Conservation (phyloP, 495 filamentous ascomycete genomes). For the Talaromyces stipitatus region DNA sequence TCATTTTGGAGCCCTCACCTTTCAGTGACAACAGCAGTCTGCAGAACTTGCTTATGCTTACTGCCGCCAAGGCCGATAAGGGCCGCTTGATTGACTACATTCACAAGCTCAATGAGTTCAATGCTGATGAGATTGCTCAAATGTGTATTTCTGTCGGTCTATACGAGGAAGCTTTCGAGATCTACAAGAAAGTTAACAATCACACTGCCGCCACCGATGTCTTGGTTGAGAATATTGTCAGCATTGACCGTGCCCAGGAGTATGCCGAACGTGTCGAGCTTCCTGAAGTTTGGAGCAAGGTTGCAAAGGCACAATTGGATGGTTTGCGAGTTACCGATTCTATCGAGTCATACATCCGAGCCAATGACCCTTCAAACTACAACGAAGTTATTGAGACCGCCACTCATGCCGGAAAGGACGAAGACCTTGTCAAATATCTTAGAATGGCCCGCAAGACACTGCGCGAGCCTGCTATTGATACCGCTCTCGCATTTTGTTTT, state of each 20-base stretch:
- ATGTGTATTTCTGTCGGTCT: constrained; percentile 93
- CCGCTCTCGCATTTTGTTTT: constrained; percentile 84
- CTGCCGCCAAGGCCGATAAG: constrained; percentile 94
- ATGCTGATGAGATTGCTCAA: constrained; percentile 82
- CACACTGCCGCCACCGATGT: constrained; percentile 82
- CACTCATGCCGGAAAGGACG: constrained; percentile 93
- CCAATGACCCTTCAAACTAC: constrained; percentile 88
- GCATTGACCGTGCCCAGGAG: constrained; percentile 94
- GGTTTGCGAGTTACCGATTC: constrained; percentile 88
- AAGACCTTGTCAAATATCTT: constrained; percentile 94
- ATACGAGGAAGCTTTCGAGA: constrained; percentile 95
- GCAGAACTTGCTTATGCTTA: constrained; percentile 95
- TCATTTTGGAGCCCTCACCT: constrained; percentile 91
- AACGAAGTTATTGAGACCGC: constrained; percentile 93
- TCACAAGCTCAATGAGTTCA: constrained; percentile 80
- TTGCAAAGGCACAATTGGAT: constrained; percentile 97
- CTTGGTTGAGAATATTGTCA: constrained; percentile 93
- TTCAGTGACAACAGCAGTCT: constrained; percentile 96
- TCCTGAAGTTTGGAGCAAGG: constrained; percentile 97
- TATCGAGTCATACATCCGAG: constrained; percentile 95
- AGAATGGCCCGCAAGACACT: constrained; percentile 95
- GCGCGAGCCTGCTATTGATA: constrained; percentile 91
- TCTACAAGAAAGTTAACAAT: constrained; percentile 95
- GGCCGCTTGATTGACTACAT: constrained; percentile 95
- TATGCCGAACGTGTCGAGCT: constrained; percentile 94